Evolutionary conservation across 1,139 yeast genomes (phyloP).

Genomic region (Saccharomyces hybrid): DNA sequence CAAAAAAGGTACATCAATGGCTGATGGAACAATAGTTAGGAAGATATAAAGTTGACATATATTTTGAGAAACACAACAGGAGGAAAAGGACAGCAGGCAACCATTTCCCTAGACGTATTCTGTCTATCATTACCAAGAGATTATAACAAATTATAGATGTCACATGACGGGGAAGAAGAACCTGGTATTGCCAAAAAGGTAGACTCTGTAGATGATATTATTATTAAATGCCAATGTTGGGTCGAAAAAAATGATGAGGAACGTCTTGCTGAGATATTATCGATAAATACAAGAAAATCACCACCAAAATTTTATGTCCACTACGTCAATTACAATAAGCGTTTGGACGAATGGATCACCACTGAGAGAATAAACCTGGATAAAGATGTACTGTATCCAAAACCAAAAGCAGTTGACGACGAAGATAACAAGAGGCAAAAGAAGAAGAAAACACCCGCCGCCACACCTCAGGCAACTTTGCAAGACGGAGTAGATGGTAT

Average conservation of each 20-base stretch:
- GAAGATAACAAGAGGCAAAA: conserved; percentile 30
- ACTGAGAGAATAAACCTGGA: conserved; percentile 62
- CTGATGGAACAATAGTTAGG: neutral
- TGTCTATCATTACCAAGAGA: neutral
- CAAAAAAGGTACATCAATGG: neutral
- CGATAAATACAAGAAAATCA: conserved; percentile 68
- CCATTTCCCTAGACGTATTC: neutral
- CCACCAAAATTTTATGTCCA: conserved; percentile 83
- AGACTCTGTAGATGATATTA: conserved; percentile 41
- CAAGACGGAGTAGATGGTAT: conserved; percentile 16
- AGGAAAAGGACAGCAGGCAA: neutral
- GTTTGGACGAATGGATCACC: conserved; percentile 89
- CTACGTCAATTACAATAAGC: conserved; percentile 86
- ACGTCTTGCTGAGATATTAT: conserved; percentile 78
- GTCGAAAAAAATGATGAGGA: conserved; percentile 74
- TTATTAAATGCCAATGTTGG: conserved; percentile 71
- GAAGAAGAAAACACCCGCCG: conserved; percentile 27
- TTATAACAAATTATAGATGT: neutral
- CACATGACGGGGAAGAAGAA: conserved; percentile 15
- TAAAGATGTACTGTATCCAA: conserved; percentile 64
- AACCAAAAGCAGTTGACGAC: conserved; percentile 43
- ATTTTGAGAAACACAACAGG: neutral
- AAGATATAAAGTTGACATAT: neutral
- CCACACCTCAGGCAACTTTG: conserved; percentile 16
- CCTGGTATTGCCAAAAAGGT: conserved; percentile 25